Evolutionary conservation across 1,139 yeast species (phyloP), one percentile per base, ranked within the genome.

Genomic region (Taiozyma sp.): DNA sequence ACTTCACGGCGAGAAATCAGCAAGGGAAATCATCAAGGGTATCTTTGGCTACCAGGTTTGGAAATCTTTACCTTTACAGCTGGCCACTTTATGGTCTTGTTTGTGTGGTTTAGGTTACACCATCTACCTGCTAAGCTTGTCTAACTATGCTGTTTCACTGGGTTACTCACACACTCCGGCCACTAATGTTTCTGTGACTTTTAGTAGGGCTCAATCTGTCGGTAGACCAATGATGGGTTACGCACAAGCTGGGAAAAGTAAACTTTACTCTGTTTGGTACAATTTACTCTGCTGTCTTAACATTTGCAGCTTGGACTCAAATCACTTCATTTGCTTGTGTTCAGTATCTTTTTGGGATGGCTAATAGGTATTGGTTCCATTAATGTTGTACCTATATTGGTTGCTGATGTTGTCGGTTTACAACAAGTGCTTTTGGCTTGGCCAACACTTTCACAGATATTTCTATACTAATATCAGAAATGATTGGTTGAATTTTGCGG

Each of bases 351-450:
- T 10, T 56, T 73, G 24, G 88, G 88, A 0, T 55, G 72, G 3
- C 61, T 73, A 7, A 65, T 78, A 49, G 88, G 87, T 21, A 69
- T 81, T 16, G 80, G 81, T 16, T 75, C 83, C 53, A 76, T 81
- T 3, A 74, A 79, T 69, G 69, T 76, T 45, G 78, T 77, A 42
- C 79, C 86, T 1, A 19, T 19, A 19, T 59, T 83, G 52, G 74
- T 78, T 1, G 74, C 79, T 10, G 86, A 81, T 59, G 67, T 68
- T 40, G 73, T 71, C 22, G 74, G 73, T 3, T 63, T 68, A 21
- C 66, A 68, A 13, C 71, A 4, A 65, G 73, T 34, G 75, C 73
- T 1, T 54, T 66, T 9, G 60, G 71, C 6, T 61, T 61, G 26
- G 54, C 64, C 11, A 64, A 64, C 47, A 48, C 67, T n/a, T 56